phyloP scores from a whole-genome alignment of 2,329 filamentous ascomycete genomes.

The Cladorrhinum sp. region DNA sequence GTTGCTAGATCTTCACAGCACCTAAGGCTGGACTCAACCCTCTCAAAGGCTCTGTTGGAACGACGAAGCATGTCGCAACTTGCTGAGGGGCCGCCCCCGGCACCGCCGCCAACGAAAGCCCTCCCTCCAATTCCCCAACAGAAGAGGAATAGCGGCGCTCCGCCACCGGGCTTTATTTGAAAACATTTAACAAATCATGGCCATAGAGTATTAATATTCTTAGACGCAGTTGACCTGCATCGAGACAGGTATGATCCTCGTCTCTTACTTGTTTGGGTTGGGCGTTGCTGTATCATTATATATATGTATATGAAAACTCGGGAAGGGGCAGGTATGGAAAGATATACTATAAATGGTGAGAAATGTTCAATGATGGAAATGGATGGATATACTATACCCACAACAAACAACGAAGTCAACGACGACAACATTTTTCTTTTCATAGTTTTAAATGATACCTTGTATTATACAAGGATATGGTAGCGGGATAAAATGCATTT shows the following conservation, averaged over 20 bases:
- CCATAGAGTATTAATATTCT: neutral
- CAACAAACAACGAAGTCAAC: neutral
- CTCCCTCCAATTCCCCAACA: conserved; percentile 50
- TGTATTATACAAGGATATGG: conserved; percentile 10
- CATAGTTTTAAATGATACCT: conserved; percentile 8
- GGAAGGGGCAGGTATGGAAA: neutral
- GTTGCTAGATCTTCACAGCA: conserved; percentile 26
- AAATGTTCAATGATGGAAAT: conserved; percentile 10
- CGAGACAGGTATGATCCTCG: neutral
- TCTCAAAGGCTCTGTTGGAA: conserved; percentile 27
- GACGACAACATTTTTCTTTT: neutral
- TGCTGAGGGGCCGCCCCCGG: conserved; percentile 49
- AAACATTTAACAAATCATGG: neutral
- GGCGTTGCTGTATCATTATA: neutral
- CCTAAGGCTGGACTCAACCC: conserved; percentile 24
- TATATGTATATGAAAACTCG: neutral
- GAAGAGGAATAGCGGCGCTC: conserved; percentile 23
- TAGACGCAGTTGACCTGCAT: neutral
- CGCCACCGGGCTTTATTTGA: conserved; percentile 22
- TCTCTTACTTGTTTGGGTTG: neutral
- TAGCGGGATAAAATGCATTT: neutral
- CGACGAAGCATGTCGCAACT: conserved; percentile 53
- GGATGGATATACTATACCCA: conserved; percentile 14
- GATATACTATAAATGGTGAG: neutral
- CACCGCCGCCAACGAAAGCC: conserved; percentile 53